Conservation (phyloP, 2,329 filamentous ascomycete genomes). For the Trichoderma sp. region DNA sequence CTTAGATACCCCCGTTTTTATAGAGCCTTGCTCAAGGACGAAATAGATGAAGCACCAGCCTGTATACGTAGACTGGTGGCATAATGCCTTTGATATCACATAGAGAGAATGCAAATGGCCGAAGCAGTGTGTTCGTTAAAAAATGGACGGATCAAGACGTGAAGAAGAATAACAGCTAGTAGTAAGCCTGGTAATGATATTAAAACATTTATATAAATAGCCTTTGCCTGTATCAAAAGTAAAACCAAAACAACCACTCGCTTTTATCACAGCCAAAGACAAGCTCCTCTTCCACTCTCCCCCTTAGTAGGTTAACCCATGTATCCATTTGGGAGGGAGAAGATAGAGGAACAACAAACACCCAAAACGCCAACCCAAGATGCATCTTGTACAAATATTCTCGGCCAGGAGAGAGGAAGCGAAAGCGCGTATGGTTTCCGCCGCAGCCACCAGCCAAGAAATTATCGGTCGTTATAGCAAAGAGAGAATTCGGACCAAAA, state of each 20-base stretch:
- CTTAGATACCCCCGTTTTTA: constrained; percentile 13
- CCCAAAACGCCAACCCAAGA: constrained; percentile 30
- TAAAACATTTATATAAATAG: not conserved
- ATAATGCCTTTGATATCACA: not conserved
- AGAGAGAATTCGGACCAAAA: not conserved
- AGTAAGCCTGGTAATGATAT: not conserved
- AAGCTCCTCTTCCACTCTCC: not conserved
- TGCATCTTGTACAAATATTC: constrained; percentile 22
- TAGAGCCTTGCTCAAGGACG: not conserved
- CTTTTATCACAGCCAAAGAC: not conserved
- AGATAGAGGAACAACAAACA: not conserved
- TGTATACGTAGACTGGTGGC: not conserved
- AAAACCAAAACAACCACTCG: not conserved
- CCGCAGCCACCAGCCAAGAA: not conserved
- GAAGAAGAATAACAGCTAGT: not conserved
- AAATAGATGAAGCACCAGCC: not conserved
- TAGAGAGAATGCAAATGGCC: not conserved
- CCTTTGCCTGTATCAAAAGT: not conserved
- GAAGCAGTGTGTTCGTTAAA: not conserved
- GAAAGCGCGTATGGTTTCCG: not conserved
- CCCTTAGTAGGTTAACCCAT: not conserved
- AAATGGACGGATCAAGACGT: not conserved
- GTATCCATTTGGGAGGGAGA: not conserved
- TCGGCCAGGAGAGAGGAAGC: not conserved
- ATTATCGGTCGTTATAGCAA: not conserved